phyloP scores from a whole-genome alignment of 2,329 filamentous ascomycete genomes.

The Apiospora marii region DNA sequence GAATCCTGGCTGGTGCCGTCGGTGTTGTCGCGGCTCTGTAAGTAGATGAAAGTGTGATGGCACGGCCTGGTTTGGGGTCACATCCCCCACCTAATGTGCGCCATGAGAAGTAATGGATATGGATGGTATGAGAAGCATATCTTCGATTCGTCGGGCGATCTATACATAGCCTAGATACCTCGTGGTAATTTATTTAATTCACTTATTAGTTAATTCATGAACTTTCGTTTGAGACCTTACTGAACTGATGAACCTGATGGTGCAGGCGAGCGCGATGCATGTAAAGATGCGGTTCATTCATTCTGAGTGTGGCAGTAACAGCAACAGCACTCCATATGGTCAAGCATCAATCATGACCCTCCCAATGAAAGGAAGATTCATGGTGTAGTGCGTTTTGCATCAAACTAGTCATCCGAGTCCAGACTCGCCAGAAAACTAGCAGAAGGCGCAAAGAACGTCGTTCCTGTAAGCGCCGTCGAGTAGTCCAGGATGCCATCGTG shows the following conservation, averaged over 20 bases:
- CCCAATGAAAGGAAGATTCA: too few relatives aligned
- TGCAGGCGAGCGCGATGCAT: background rate
- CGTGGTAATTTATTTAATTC: background rate
- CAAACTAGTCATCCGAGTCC: background rate
- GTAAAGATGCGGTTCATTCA: background rate
- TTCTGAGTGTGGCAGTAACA: background rate
- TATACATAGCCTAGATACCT: background rate
- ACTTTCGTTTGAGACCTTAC: background rate
- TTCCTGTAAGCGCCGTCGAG: slow-evolving; percentile 59
- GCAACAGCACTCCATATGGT: background rate
- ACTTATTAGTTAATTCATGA: background rate
- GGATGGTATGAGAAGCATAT: slow-evolving; percentile 1
- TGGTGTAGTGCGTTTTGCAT: background rate
- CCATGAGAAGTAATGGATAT: slow-evolving; percentile 8
- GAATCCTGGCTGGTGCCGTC: slow-evolving; percentile 1
- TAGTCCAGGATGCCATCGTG: slow-evolving; percentile 65
- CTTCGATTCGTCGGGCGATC: background rate
- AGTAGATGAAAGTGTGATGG: background rate
- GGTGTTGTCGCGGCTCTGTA: slow-evolving; percentile 12
- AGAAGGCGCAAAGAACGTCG: slow-evolving; percentile 61
- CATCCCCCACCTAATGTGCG: background rate
- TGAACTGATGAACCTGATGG: background rate
- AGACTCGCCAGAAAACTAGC: slow-evolving; percentile 30
- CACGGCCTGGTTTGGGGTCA: background rate
- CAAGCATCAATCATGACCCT: background rate